These are phyloP conservation scores for Cryptococcus deneoformans DNA, from an alignment of 1,284 basidiomycete species.

Conservation along the genomic window DNA sequence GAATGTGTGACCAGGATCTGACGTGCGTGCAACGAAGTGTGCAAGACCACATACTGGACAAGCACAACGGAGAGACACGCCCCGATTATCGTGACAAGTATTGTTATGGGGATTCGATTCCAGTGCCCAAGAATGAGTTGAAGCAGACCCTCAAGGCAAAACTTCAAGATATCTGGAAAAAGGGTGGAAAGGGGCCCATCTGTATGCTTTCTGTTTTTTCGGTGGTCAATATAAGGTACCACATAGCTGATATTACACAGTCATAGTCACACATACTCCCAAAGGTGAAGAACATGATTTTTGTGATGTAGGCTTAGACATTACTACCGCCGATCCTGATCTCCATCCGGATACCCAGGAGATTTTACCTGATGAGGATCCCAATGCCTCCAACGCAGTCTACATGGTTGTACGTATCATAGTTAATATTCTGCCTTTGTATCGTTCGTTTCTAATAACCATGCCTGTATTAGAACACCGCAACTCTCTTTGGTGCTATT, in stretches of 20 bases:
- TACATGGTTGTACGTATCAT: slow-evolving; percentile 30
- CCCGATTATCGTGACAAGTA: slow-evolving; percentile 24
- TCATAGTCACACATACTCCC: slow-evolving; percentile 20
- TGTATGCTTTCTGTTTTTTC: slow-evolving; percentile 20
- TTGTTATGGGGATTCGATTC: slow-evolving; percentile 29
- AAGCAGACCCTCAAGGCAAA: slow-evolving; percentile 19
- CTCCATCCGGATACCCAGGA: slow-evolving; percentile 22
- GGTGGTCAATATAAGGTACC: neutral
- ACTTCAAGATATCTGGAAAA: slow-evolving; percentile 24
- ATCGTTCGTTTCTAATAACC: neutral
- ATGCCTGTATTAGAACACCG: slow-evolving; percentile 26
- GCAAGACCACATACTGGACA: slow-evolving; percentile 31
- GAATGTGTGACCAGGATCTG: neutral
- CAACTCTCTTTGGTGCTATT: slow-evolving; percentile 32
- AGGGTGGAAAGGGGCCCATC: slow-evolving; percentile 32
- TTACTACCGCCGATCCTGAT: neutral
- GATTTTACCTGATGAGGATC: slow-evolving; percentile 20
- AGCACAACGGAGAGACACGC: slow-evolving; percentile 22
- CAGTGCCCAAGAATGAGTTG: slow-evolving; percentile 16
- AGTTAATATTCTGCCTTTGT: neutral
- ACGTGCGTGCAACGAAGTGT: slow-evolving; percentile 21
- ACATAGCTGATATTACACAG: neutral
- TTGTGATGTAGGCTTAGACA: slow-evolving; percentile 10
- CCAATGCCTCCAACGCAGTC: slow-evolving; percentile 18
- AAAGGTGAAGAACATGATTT: slow-evolving; percentile 18